Base-by-base conservation (phyloP, 2,329 filamentous ascomycete species). In the Fonsecaea monophora region DNA sequence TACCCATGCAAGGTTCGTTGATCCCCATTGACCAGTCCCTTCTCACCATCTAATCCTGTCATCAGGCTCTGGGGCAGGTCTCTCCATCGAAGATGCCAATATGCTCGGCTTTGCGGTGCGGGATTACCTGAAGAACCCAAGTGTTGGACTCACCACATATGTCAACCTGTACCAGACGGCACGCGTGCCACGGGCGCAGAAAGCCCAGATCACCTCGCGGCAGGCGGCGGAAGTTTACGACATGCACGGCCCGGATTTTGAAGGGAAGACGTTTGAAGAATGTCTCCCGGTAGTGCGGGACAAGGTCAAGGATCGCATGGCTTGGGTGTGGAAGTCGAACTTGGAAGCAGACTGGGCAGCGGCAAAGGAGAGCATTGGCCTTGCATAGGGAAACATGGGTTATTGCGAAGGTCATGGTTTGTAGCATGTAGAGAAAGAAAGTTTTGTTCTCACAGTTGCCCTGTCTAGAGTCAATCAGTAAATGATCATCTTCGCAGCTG, bases 311-410 rank as follows among this genome's bases (percentile, higher is more conserved):
- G 50, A 48, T 15, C 59, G 59, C 8, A 61, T 61, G 59, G 59
- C 59, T 4, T 61, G 59, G 59, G 45, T 61, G 48, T 61, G 59
- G 59, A 61, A 61, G 13, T 25, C 18, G 18, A 50, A 61, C 35
- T 38, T 61, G 45, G 59, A 61, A 42, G 59, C 59, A 42, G 59
- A 61, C 45, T 61, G 59, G 59, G 59, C 45, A 35, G 59, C 42
- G 8, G 59, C 45, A 21, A 37, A 48, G 42, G 32, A 38, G 34
- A 9, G 42, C 34, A 32, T n/a, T 13, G 42, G 18, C n/a, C 25
- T 60, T 34, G 30, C 9, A 58, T 50, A 58, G 18, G 35, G 35
- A 32, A 6, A 5, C 30, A 37, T 18, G 7, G 12, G 25, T 2
- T 48, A n/a, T 45, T 45, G 12, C 15, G 38, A 15, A 15, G 13